Percentiles rank a stretch among this genome's conserved stretches.
These are phyloP conservation scores for Kwoniella pini DNA, from an alignment of 768 basidiomycete genomes.

Conservation along the genomic window DNA sequence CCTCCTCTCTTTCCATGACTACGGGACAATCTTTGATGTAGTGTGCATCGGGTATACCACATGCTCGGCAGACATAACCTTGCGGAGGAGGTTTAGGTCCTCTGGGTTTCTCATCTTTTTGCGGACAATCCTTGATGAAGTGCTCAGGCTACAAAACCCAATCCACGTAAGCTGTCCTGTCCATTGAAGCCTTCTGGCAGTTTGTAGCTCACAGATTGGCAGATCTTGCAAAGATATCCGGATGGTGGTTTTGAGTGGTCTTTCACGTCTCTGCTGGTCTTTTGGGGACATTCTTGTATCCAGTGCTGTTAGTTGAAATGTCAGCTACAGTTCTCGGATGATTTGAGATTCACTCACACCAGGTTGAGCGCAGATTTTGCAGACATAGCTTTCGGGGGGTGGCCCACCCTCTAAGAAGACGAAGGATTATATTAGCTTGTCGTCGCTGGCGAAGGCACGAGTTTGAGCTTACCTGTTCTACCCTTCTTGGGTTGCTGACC, in stretches of 20 bases:
- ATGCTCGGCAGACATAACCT: slow-evolving; percentile 81
- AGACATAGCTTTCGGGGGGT: slow-evolving; percentile 51
- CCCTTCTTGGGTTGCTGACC: slow-evolving; percentile 36
- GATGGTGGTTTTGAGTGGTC: slow-evolving; percentile 62
- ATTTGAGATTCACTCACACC: slow-evolving; percentile 38
- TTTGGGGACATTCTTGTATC: slow-evolving; percentile 53
- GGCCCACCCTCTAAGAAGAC: slow-evolving; percentile 27
- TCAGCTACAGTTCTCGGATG: not conserved
- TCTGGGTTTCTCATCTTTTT: slow-evolving; percentile 59
- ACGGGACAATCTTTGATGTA: slow-evolving; percentile 80
- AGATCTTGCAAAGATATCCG: slow-evolving; percentile 84
- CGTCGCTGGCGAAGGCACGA: not conserved
- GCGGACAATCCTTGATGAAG: slow-evolving; percentile 85
- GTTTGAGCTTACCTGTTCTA: slow-evolving; percentile 28
- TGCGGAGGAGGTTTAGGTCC: slow-evolving; percentile 33
- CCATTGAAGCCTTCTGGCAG: not conserved
- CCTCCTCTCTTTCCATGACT: slow-evolving; percentile 61
- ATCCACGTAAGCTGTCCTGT: not conserved
- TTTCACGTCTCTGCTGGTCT: slow-evolving; percentile 47
- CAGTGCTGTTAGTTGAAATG: slow-evolving; percentile 39
- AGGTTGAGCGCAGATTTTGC: slow-evolving; percentile 48
- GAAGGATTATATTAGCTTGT: not conserved
- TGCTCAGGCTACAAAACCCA: slow-evolving; percentile 77
- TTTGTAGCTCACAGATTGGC: slow-evolving; percentile 62
- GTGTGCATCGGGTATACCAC: slow-evolving; percentile 75